These are phyloP conservation scores for Aspergillus proliferans DNA, from an alignment of 2,329 filamentous ascomycete species.

Conservation along the genomic window DNA sequence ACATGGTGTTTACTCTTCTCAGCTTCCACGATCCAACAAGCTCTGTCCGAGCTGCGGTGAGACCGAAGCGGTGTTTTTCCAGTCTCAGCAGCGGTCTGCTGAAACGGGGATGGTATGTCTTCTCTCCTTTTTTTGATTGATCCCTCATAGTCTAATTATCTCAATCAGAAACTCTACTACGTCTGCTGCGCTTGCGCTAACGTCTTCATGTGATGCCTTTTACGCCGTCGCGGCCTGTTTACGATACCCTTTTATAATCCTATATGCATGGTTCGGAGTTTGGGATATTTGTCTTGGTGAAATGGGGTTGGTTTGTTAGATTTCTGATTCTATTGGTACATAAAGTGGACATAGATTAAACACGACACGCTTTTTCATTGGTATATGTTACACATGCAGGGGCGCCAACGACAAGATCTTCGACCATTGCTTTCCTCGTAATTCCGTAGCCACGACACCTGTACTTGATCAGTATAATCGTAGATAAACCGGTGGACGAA, in stretches of 20 bases:
- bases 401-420: slow-evolving; percentile 96
- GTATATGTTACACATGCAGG: slow-evolving; percentile 59
- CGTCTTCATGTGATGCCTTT: slow-evolving; percentile 55
- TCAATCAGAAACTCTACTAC: slow-evolving; percentile 74
- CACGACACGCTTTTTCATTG: slow-evolving; percentile 24
- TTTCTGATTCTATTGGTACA: slow-evolving; percentile 23
- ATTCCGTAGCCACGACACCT: slow-evolving; percentile 81
- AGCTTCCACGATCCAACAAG: slow-evolving; percentile 88
- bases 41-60: slow-evolving; percentile 78
- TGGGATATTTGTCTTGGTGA: neutral
- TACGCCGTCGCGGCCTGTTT: slow-evolving; percentile 12
- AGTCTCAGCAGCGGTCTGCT: slow-evolving; percentile 92
- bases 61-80: slow-evolving; percentile 94
- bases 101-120: slow-evolving; percentile 92
- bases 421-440: slow-evolving; percentile 91
- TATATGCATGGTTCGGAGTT: slow-evolving; percentile 13
- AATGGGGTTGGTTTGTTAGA: slow-evolving; percentile 4
- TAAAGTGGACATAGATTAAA: slow-evolving; percentile 17
- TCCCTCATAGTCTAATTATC: neutral
- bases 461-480: slow-evolving; percentile 18
- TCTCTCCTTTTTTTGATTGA: slow-evolving; percentile 5
- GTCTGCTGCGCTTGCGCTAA: slow-evolving; percentile 92
- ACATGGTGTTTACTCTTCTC: slow-evolving; percentile 15
- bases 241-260: slow-evolving; percentile 25
- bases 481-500: neutral